Evolutionary conservation across 148 eudicot species (phyloP), one percentile per base, ranked within the genome.

Genomic region (Nepenthes mirabilis): DNA sequence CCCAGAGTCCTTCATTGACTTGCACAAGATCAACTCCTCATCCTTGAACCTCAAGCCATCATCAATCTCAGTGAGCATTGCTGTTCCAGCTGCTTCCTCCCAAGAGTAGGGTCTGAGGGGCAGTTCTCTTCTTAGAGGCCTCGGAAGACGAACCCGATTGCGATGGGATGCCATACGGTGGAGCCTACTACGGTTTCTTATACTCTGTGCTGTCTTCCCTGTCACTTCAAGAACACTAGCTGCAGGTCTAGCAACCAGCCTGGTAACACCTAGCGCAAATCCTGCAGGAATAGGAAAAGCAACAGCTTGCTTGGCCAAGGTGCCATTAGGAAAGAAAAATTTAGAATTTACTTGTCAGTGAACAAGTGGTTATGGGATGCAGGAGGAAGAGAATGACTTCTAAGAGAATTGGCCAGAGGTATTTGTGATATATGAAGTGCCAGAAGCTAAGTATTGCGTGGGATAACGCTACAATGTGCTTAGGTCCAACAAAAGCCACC

Each of bases 201-300:
- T 93, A 60, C 99, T 93, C 59, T 80, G 99, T 61, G 99, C 99
- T 61, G 99, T 86, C 77, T 75, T 93, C 33, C 91, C 96, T 0
- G 99, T 93, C 50, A 83, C 96, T 70, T 88, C 96, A 11, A 93
- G 89, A 56, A 93, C 87, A 73, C 99, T 93, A 4, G 99, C 99
- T 36, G 96, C 99, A 52, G 99, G 99, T 71, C 84, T 82, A 43
- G 96, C 96, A 61, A 93, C 95, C 58, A 93, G 95, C 53, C 96
- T 96, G 11, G 99, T 93, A 23, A 93, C 83, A 59, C 99, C 99
- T 12, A 88, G 71, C 8, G 95, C 99, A 62, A 93, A 70, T 73
- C 98, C 97, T 91, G 79, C 60, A 63, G 58, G 58, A 57, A 40
- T 53, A 36, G 23, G 64, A 51, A 54, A 50, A 55, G 67, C 53